Evolutionary conservation across 176 grass and related monocot genomes (phyloP).

Genomic region (Cenchrus purpureus): DNA sequence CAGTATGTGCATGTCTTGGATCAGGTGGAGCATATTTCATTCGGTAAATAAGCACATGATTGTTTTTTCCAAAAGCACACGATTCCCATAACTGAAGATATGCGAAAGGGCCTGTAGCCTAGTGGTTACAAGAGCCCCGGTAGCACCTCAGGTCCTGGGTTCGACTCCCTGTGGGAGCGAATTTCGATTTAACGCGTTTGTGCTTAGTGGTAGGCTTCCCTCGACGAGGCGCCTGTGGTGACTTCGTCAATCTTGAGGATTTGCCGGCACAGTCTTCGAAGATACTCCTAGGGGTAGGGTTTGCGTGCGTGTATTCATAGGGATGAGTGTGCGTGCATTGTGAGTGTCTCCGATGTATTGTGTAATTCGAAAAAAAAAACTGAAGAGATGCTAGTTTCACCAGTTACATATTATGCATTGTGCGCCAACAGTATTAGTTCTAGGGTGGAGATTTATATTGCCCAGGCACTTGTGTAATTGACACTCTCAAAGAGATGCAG

Average conservation of each 20-base stretch:
- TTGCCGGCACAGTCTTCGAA: too few relatives aligned
- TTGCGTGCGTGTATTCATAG: too few relatives aligned
- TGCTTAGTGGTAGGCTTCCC: too few relatives aligned
- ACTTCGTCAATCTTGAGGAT: too few relatives aligned
- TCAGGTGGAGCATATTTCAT: slow-evolving; percentile 31
- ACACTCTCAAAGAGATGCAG: slow-evolving; percentile 20
- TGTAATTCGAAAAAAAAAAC: neutral
- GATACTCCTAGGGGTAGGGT: too few relatives aligned
- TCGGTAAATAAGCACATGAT: neutral
- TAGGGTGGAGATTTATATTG: neutral
- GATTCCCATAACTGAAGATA: neutral
- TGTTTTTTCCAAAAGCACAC: neutral
- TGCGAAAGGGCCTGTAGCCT: neutral
- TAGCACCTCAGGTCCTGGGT: too few relatives aligned
- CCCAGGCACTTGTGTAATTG: slow-evolving; percentile 9
- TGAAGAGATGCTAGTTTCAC: neutral
- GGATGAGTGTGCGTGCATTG: too few relatives aligned
- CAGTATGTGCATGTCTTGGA: slow-evolving; percentile 7
- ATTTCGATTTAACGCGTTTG: too few relatives aligned
- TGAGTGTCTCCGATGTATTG: too few relatives aligned
- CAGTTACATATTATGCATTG: slow-evolving; percentile 15
- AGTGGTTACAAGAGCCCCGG: too few relatives aligned
- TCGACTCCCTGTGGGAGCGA: too few relatives aligned
- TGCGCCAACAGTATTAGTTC: neutral
- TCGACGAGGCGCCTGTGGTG: too few relatives aligned